phyloP scores from a whole-genome alignment of 176 grass and related monocot species.

The Oryza longistaminata region DNA sequence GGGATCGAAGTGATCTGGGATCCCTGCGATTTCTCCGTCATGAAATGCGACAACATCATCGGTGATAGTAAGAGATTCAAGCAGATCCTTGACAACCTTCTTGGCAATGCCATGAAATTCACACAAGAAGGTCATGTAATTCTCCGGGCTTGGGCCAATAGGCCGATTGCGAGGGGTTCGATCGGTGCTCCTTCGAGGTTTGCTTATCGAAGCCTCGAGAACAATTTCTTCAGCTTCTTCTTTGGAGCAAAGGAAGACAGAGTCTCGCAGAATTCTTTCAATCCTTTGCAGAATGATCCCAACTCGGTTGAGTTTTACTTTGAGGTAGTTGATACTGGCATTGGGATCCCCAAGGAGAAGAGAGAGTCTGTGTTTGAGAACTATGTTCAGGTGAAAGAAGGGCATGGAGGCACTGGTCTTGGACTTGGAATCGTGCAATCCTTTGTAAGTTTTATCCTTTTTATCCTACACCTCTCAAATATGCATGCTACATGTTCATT shows the following conservation, averaged over 20 bases:
- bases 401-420: constrained; percentile 67
- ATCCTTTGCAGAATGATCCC: constrained; percentile 29
- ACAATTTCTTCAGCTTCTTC: neutral
- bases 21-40: constrained; percentile 68
- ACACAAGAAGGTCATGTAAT: constrained; percentile 56
- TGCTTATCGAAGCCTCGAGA: neutral
- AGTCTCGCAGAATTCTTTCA: neutral
- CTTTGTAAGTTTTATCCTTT: constrained; percentile 50
- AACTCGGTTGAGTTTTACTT: constrained; percentile 60
- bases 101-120: constrained; percentile 84
- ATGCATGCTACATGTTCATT: neutral
- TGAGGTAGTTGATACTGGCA: constrained; percentile 72
- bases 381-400: constrained; percentile 76
- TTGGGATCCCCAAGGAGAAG: constrained; percentile 72
- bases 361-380: constrained; percentile 77
- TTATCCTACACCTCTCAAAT: neutral
- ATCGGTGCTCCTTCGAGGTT: constrained; percentile 36
- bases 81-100: constrained; percentile 80
- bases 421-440: constrained; percentile 94
- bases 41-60: constrained; percentile 31
- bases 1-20: constrained; percentile 83
- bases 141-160: constrained; percentile 64
- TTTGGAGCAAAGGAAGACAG: constrained; percentile 4
- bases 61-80: constrained; percentile 64
- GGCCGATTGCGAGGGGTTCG: constrained; percentile 30